Evolutionary conservation across 176 grass and related monocot genomes (phyloP).

Genomic region (Phyllostachys edulis): DNA sequence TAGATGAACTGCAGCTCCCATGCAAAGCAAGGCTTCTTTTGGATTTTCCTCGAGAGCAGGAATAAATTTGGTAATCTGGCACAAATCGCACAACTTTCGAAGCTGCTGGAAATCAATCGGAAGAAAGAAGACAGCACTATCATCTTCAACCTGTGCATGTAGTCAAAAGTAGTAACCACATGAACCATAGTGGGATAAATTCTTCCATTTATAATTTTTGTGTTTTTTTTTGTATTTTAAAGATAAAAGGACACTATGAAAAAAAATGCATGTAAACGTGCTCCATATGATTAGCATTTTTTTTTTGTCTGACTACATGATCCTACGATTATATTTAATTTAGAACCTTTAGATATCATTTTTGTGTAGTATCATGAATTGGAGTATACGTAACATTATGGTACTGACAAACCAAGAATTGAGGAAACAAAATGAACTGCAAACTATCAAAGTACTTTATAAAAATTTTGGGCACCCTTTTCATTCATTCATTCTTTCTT

Average conservation of each 20-base stretch:
- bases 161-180: slow-evolving; percentile 7
- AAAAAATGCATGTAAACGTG: background rate
- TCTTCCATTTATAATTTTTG: background rate
- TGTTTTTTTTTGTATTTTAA: background rate
- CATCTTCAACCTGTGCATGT: slow-evolving; percentile 56
- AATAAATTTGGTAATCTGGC: slow-evolving; percentile 37
- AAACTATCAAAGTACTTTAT: background rate
- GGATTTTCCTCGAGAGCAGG: slow-evolving; percentile 49
- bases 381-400: background rate
- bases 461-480: background rate
- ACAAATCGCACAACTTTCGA: slow-evolving; percentile 38
- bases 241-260: background rate
- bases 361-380: background rate
- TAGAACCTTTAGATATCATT: background rate
- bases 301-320: background rate
- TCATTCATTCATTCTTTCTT: background rate
- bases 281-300: background rate
- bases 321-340: background rate
- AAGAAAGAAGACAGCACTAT: slow-evolving; percentile 42
- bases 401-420: background rate
- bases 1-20: slow-evolving; percentile 83
- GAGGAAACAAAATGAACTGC: background rate
- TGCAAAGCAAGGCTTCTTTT: slow-evolving; percentile 72
- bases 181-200: background rate
- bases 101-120: slow-evolving; percentile 67